Base-by-base conservation (phyloP, 306 rosid genomes). In the Luffa acutangula region DNA sequence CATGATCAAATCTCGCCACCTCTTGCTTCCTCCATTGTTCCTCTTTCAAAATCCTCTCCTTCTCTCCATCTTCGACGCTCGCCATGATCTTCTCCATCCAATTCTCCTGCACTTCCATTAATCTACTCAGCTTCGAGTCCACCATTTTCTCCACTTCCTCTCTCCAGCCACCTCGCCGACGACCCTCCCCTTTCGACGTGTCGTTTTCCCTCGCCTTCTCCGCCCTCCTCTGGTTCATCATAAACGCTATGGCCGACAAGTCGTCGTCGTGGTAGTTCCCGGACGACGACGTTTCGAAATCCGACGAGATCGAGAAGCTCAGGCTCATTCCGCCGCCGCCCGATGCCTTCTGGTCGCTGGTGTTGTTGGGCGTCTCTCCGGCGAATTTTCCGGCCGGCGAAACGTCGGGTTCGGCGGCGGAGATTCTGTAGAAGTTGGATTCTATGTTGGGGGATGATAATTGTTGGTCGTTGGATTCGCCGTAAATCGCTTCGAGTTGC, bases 401-500 rank as follows among this genome's bases (percentile, higher is more conserved):
- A 43, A 11, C 11, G 43, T n/a, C 13, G 52, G 33, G 3, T 2
- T 48, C 4, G 69, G 37, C 21, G 41, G 4, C 13, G 21, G 31
- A 31, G 73, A 9, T 78, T 78, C 17, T 5, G 56, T 12, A 20
- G 41, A 43, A 43, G 43, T 59, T 65, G 51, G 82, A 41, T 71
- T 60, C 83, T 60, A 84, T 69, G 70, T 76, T 37, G 46, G 85
- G 76, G 66, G 87, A 80, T 80, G 78, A 82, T 82, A 79, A 31
- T 60, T 66, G 78, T 60, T 66, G 78, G 75, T 87, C 85, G 4
- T 69, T 74, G 2, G 33, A 52, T 17, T 83, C 88, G 80, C 97
- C 91, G 76, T 91, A 92, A 18, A 92, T 89, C 43, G 97, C 95
- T 80, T 92, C 97, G 48, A 92, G 89, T 81, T 92, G 97, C 36